Evolutionary conservation across 139 green algal species (phyloP).

Genomic region (Tetradesmus obliquus): DNA sequence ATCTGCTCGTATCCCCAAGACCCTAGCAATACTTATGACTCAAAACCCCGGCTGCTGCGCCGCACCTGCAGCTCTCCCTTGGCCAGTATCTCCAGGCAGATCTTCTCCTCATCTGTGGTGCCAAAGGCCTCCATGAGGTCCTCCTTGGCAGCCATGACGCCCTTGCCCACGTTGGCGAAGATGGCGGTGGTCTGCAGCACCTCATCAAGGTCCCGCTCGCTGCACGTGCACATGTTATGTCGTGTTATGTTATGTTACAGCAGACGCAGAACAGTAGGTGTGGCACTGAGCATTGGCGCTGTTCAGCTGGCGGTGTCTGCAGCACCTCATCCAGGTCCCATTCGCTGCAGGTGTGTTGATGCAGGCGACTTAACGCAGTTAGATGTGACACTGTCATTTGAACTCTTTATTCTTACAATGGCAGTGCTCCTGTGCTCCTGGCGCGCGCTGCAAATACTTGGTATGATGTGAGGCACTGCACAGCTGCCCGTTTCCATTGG

Average conservation of each 20-base stretch:
- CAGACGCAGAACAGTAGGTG: not conserved
- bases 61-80: conserved; percentile 96
- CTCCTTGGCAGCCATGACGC: conserved; percentile 90
- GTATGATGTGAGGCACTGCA: too few species aligned
- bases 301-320: not conserved
- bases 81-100: conserved; percentile 90
- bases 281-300: not conserved
- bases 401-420: too few species aligned
- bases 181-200: conserved; percentile 96
- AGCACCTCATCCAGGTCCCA: not conserved
- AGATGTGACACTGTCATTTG: too few species aligned
- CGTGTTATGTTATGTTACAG: not conserved
- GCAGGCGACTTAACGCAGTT: not conserved
- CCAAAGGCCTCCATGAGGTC: conserved; percentile 93
- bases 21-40: too few species aligned
- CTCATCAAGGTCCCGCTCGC: conserved; percentile 98
- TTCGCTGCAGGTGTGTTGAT: not conserved
- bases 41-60: too few species aligned
- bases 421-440: too few species aligned
- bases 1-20: conserved; percentile 82
- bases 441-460: too few species aligned
- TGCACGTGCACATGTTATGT: conserved; percentile 51
- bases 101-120: conserved; percentile 83
- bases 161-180: conserved; percentile 97
- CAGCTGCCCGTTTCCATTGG: too few species aligned